phyloP scores from a whole-genome alignment of 2,329 filamentous ascomycete genomes.

The Colletotrichum endophyticum region DNA sequence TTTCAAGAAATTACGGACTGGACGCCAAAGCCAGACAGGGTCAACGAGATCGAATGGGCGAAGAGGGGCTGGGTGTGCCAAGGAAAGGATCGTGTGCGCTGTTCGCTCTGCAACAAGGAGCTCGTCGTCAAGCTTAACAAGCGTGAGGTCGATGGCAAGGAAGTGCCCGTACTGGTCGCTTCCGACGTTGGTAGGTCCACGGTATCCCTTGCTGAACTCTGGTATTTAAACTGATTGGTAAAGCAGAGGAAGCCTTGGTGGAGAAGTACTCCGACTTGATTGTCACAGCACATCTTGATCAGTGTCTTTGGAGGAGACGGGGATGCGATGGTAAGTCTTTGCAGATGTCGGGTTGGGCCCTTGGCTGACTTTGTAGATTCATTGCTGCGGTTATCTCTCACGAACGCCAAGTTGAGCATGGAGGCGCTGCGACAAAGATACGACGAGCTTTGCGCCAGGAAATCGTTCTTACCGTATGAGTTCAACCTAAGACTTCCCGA shows the following conservation, averaged over 20 bases:
- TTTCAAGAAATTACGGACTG: slow-evolving; percentile 92
- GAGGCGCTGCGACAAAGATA: slow-evolving; percentile 67
- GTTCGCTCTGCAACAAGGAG: slow-evolving; percentile 83
- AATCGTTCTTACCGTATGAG: slow-evolving; percentile 63
- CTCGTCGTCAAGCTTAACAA: slow-evolving; percentile 79
- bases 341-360: neutral
- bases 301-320: slow-evolving; percentile 84
- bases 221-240: slow-evolving; percentile 9
- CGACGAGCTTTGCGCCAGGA: slow-evolving; percentile 61
- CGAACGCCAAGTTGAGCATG: slow-evolving; percentile 65
- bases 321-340: slow-evolving; percentile 77
- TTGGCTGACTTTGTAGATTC: slow-evolving; percentile 48
- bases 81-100: slow-evolving; percentile 82
- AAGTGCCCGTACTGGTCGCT: slow-evolving; percentile 57
- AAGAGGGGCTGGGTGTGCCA: slow-evolving; percentile 91
- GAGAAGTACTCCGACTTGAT: slow-evolving; percentile 78
- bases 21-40: slow-evolving; percentile 86
- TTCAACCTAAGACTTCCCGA: slow-evolving; percentile 65
- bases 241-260: slow-evolving; percentile 68
- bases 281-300: slow-evolving; percentile 75
- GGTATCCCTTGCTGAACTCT: neutral
- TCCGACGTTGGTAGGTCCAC: slow-evolving; percentile 59
- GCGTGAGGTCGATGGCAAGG: slow-evolving; percentile 60
- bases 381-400: slow-evolving; percentile 66
- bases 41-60: slow-evolving; percentile 93